phyloP scores from a whole-genome alignment of 2,329 filamentous ascomycete genomes.

The Xylariaceae sp. region DNA sequence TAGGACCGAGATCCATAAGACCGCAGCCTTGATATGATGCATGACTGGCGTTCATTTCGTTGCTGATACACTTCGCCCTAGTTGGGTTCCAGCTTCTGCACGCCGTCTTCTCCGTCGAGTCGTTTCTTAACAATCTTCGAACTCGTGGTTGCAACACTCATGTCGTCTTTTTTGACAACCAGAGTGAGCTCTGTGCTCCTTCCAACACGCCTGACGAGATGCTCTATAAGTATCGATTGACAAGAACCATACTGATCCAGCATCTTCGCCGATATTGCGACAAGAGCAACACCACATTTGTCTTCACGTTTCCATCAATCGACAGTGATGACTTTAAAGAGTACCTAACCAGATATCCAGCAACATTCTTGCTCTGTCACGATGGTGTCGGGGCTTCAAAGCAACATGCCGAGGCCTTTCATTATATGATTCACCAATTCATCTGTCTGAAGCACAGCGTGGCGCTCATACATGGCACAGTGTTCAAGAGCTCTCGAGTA shows the following conservation, averaged over 20 bases:
- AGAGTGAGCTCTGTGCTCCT: conserved; percentile 53
- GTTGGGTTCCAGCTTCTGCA: conserved; percentile 61
- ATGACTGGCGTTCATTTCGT: neutral
- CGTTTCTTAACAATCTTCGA: conserved; percentile 55
- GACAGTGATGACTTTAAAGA: conserved; percentile 45
- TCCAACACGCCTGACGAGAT: conserved; percentile 27
- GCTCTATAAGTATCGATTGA: conserved; percentile 52
- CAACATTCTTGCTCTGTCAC: conserved; percentile 65
- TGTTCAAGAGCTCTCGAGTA: conserved; percentile 22
- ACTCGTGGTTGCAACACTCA: conserved; percentile 66
- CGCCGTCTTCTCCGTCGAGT: conserved; percentile 63
- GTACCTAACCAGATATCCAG: conserved; percentile 49
- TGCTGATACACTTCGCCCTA: conserved; percentile 1
- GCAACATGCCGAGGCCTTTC: neutral
- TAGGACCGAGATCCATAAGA: conserved; percentile 26
- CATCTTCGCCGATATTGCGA: conserved; percentile 43
- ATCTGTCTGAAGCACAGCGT: conserved; percentile 14
- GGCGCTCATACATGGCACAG: conserved; percentile 11
- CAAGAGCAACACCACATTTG: conserved; percentile 36
- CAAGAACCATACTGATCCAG: conserved; percentile 57
- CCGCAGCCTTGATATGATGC: neutral
- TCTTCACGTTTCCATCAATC: conserved; percentile 40
- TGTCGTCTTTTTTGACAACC: conserved; percentile 60
- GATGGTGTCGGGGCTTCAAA: conserved; percentile 43
- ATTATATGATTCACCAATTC: conserved; percentile 19